These are phyloP conservation scores for Hirsutella thompsonii DNA, from an alignment of 2,329 filamentous ascomycete species.

Conservation along the genomic window DNA sequence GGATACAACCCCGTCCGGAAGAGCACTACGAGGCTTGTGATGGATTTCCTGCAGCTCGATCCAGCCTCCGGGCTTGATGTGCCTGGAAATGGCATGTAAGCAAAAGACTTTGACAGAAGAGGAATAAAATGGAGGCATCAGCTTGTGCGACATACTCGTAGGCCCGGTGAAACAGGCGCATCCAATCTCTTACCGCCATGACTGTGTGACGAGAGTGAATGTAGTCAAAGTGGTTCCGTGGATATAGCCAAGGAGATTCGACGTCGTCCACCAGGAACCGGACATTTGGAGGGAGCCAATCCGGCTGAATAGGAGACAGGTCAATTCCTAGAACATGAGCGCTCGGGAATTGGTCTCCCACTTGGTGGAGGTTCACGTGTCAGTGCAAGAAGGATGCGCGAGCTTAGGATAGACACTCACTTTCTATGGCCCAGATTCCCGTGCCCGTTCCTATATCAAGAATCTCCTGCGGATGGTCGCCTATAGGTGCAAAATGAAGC, in stretches of 20 bases:
- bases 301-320: slow-evolving; percentile 34
- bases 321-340: slow-evolving; percentile 31
- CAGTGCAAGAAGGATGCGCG: neutral
- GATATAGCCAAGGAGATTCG: slow-evolving; percentile 42
- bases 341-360: slow-evolving; percentile 32
- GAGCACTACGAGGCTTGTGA: slow-evolving; percentile 31
- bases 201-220: slow-evolving; percentile 46
- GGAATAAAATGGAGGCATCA: neutral
- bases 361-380: slow-evolving; percentile 10
- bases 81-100: no score
- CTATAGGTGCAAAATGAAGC: slow-evolving; percentile 39
- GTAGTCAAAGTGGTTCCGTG: slow-evolving; percentile 43
- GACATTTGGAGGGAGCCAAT: slow-evolving; percentile 41
- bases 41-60: slow-evolving; percentile 42
- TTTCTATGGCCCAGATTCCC: slow-evolving; percentile 47
- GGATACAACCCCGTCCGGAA: slow-evolving; percentile 22
- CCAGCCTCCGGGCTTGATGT: slow-evolving; percentile 41
- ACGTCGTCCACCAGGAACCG: slow-evolving; percentile 44
- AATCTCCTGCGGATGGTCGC: slow-evolving; percentile 31
- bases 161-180: slow-evolving; percentile 29
- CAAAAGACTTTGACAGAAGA: slow-evolving; percentile 12
- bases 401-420: slow-evolving; percentile 13
- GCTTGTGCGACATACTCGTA: slow-evolving; percentile 26
- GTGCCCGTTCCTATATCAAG: slow-evolving; percentile 48
- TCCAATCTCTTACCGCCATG: slow-evolving; percentile 44